These are phyloP conservation scores for Metarhizium album DNA, from an alignment of 2,329 filamentous ascomycete genomes.

Conservation along the genomic window DNA sequence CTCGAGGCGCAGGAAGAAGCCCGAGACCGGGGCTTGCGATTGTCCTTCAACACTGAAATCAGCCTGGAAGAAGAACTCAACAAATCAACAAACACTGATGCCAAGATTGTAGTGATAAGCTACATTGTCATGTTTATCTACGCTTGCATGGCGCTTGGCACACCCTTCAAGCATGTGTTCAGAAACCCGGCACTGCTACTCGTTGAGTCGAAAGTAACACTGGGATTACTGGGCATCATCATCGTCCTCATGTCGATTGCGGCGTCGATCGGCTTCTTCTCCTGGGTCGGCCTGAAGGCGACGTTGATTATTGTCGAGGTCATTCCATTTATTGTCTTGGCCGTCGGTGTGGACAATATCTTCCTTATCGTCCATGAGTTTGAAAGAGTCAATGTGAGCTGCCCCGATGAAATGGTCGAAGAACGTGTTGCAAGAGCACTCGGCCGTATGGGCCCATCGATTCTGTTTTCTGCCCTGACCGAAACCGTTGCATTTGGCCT, in stretches of 20 bases:
- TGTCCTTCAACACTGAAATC: slow-evolving; percentile 93
- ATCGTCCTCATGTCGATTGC: slow-evolving; percentile 98
- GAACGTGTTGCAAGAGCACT: slow-evolving; percentile 76
- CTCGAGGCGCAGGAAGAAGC: slow-evolving; percentile 76
- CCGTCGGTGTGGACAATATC: slow-evolving; percentile 97
- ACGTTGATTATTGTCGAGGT: slow-evolving; percentile 98
- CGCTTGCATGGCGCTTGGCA: slow-evolving; percentile 83
- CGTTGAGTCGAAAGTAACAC: slow-evolving; percentile 92
- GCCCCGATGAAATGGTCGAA: slow-evolving; percentile 80
- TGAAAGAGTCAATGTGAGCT: slow-evolving; percentile 83
- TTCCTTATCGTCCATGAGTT: slow-evolving; percentile 98
- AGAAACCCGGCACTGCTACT: slow-evolving; percentile 74
- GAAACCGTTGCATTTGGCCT: slow-evolving; percentile 91
- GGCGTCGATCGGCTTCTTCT: slow-evolving; percentile 89
- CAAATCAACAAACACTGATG: slow-evolving; percentile 96
- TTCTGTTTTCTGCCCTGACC: slow-evolving; percentile 86
- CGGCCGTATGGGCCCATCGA: slow-evolving; percentile 95
- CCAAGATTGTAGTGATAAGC: slow-evolving; percentile 91
- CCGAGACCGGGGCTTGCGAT: slow-evolving; percentile 60
- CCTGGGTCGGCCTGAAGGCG: slow-evolving; percentile 81
- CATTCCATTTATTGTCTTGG: slow-evolving; percentile 92
- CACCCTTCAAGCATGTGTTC: slow-evolving; percentile 67
- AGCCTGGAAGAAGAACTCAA: slow-evolving; percentile 93
- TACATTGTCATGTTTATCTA: slow-evolving; percentile 99
- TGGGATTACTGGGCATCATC: slow-evolving; percentile 87